Conservation (phyloP, 495 filamentous ascomycete genomes). For the Glarea lozoyensis region DNA sequence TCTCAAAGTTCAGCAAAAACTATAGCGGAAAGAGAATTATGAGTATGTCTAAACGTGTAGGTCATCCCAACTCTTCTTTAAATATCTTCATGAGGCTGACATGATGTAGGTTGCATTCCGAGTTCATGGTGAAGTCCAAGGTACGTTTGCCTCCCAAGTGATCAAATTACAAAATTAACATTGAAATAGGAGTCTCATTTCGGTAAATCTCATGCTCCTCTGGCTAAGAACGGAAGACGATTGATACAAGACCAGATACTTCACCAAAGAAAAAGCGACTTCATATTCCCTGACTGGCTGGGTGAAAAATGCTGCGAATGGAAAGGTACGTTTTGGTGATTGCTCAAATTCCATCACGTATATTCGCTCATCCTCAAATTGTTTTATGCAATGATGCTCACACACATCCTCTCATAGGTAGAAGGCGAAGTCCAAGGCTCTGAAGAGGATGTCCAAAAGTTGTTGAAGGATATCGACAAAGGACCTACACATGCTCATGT, state of each 20-base stretch:
- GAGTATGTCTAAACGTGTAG: too few relatives aligned
- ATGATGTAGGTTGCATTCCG: too few relatives aligned
- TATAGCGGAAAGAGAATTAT: too few relatives aligned
- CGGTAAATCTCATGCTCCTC: constrained; percentile 2
- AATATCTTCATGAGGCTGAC: too few relatives aligned
- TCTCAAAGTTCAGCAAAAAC: too few relatives aligned
- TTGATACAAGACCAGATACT: constrained; percentile 41
- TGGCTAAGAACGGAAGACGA: neutral
- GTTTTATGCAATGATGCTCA: too few relatives aligned
- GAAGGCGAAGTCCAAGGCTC: constrained; percentile 82
- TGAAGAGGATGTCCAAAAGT: constrained; percentile 49
- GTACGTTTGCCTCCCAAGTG: neutral
- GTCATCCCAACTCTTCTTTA: too few relatives aligned
- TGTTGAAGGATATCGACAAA: constrained; percentile 67
- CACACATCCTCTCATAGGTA: constrained; percentile 49
- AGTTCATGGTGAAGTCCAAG: constrained; percentile 3
- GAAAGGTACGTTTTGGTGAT: constrained; percentile 40
- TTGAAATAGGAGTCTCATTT: constrained; percentile 17
- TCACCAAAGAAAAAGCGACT: constrained; percentile 58
- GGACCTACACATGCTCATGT: constrained; percentile 64
- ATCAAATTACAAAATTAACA: neutral
- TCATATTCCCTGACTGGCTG: constrained; percentile 63
- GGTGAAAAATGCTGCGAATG: constrained; percentile 67
- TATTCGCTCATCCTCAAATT: too few relatives aligned
- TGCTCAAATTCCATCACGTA: constrained; percentile 4